Percentiles rank a stretch among this genome's conserved stretches.
These are phyloP conservation scores for Inosperma sp. DNA, from an alignment of 768 basidiomycete species.

Conservation along the genomic window DNA sequence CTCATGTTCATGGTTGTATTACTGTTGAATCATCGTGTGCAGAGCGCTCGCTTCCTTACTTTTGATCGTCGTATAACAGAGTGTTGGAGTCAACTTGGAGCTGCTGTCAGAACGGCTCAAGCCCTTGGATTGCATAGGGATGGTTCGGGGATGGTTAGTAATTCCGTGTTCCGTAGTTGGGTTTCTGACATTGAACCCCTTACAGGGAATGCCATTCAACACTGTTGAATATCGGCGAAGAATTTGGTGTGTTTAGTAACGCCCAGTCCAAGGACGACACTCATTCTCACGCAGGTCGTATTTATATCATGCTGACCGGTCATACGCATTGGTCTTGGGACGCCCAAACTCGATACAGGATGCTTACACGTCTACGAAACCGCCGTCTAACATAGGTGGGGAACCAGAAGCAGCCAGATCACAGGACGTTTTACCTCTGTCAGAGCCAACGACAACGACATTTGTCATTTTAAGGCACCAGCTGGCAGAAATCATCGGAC, in stretches of 20 bases:
- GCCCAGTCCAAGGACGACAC: neutral
- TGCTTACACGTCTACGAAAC: conserved; percentile 77
- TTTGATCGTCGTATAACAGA: conserved; percentile 87
- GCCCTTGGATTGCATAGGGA: conserved; percentile 91
- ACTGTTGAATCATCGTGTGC: neutral
- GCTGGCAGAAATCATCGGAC: conserved; percentile 80
- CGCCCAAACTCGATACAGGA: conserved; percentile 88
- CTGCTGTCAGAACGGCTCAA: conserved; percentile 88
- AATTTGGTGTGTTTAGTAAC: conserved; percentile 59
- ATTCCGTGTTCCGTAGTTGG: neutral
- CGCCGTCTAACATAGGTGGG: conserved; percentile 70
- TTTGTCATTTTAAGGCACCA: conserved; percentile 84
- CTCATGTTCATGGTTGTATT: neutral
- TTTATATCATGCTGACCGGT: conserved; percentile 90
- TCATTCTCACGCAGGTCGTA: conserved; percentile 52
- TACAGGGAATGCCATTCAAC: conserved; percentile 64
- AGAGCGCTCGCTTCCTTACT: conserved; percentile 57
- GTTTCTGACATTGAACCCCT: conserved; percentile 9
- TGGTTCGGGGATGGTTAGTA: conserved; percentile 69
- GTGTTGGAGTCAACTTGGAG: conserved; percentile 94
- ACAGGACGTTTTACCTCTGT: conserved; percentile 52
- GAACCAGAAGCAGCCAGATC: conserved; percentile 42
- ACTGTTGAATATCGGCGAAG: conserved; percentile 86
- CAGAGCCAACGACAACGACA: conserved; percentile 76
- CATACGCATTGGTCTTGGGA: conserved; percentile 87